Base-by-base conservation (phyloP, 2,329 filamentous ascomycete species). In the Aspergillus tamarii region DNA sequence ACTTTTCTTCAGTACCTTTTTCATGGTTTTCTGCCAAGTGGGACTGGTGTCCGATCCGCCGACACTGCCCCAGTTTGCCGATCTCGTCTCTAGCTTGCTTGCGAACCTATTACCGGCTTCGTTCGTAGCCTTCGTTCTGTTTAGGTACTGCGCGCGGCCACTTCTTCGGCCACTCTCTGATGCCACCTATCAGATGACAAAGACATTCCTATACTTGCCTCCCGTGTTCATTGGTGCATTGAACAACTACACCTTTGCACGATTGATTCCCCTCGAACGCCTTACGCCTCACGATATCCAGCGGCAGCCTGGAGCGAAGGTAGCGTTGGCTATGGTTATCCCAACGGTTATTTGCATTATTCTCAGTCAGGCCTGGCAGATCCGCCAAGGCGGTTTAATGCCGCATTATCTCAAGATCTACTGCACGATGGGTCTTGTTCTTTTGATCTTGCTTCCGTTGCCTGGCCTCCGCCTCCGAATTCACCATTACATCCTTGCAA, bases 241-340 rank as follows among this genome's bases (percentile, higher is more conserved):
- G 69, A 94, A 94, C 73, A 98, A 98, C 79, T 96, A 97, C 78
- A 98, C 95, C 0, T 92, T 99, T 73, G 91, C 93, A 71, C 75
- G 76, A 11, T 91, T 92, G 79, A 97, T 99, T 65, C 95, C 95
- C 0, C 95, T 99, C 68, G 88, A 93, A 77, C 90, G 95, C 2
- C 84, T 99, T n/a, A 98, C 92, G 10, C 88, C 90, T 0, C 93
- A 96, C 75, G 95, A 99, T 74, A 87, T 99, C 50, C 82, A 90
- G 55, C 90, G 93, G 70, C 93, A 99, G 74, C 94, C 95, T 0
- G 95, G 95, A 9, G 95, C 94, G 0, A 89, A 92, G 61, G 85
- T 91, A 1, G 94, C 95, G 0, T 81, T 99, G 56, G 87, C 91
- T 52, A 85, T 92, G 62, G 91, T 99, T 65, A 83, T 97, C 43